Percentiles rank a stretch among this genome's conserved stretches.
These are phyloP conservation scores for Salmacisia buchloeana DNA, from an alignment of 1,284 basidiomycete species.

Conservation along the genomic window DNA sequence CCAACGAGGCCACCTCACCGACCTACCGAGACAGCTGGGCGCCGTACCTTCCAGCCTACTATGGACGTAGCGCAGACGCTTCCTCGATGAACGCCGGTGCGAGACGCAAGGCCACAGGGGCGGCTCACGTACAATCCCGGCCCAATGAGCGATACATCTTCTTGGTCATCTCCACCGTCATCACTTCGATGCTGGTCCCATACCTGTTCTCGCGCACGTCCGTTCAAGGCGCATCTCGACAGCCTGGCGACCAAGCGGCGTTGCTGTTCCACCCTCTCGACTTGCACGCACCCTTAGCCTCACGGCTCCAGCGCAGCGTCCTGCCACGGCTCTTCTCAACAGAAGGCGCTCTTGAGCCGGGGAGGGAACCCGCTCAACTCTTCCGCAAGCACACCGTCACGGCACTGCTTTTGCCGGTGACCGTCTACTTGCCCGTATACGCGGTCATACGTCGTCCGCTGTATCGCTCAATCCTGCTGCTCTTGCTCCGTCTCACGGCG, in stretches of 20 bases:
- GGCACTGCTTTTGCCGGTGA: not conserved
- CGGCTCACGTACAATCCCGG: not conserved
- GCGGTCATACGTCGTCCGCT: not conserved
- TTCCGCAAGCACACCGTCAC: not conserved
- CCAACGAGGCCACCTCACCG: not conserved
- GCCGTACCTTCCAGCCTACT: conserved; percentile 4
- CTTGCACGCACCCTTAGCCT: not conserved
- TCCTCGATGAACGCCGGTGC: not conserved
- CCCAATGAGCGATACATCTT: conserved; percentile 8
- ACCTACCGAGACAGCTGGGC: conserved; percentile 1
- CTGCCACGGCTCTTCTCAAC: not conserved
- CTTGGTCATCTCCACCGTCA: not conserved
- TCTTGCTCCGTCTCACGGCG: not conserved
- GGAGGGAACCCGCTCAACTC: not conserved
- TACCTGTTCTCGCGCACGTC: not conserved
- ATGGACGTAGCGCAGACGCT: not conserved
- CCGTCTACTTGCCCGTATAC: not conserved
- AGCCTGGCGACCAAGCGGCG: not conserved
- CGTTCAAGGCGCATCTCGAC: not conserved
- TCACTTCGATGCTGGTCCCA: not conserved
- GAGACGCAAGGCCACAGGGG: not conserved
- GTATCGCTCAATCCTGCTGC: not conserved
- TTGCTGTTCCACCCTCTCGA: not conserved
- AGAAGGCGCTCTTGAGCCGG: not conserved
- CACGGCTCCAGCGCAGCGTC: not conserved